Conservation (phyloP, 108 stramenopile genomes). For the Discostella pseudostelligera region DNA sequence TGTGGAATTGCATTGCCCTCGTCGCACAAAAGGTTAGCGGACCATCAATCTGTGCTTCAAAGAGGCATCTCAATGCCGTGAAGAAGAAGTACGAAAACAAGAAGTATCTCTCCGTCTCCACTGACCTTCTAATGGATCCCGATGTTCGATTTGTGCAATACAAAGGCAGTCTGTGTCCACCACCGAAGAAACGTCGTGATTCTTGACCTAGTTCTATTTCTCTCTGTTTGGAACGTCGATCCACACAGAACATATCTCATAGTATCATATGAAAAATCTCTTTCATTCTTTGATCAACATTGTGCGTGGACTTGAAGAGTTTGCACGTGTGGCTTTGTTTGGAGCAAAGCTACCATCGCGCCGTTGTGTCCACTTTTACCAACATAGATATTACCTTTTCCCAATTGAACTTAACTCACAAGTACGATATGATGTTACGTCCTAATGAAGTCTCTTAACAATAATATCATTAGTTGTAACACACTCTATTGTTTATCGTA, state of each 20-base stretch:
- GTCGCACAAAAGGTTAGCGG: conserved; percentile 57
- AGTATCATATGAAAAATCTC: too few relatives aligned
- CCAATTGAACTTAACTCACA: too few relatives aligned
- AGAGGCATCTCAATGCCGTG: conserved; percentile 57
- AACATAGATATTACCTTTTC: too few relatives aligned
- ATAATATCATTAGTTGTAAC: too few relatives aligned
- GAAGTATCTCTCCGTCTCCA: conserved; percentile 53
- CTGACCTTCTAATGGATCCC: conserved; percentile 36
- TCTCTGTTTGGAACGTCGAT: too few relatives aligned
- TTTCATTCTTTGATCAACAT: neutral
- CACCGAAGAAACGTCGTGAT: too few relatives aligned
- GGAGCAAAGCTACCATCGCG: neutral
- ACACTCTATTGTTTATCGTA: too few relatives aligned
- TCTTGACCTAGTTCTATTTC: too few relatives aligned
- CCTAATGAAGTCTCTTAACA: too few relatives aligned
- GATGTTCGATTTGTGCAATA: conserved; percentile 10
- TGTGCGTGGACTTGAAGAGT: conserved; percentile 1
- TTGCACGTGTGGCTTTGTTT: neutral
- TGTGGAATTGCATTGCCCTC: conserved; percentile 31
- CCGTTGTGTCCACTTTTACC: too few relatives aligned
- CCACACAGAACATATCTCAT: too few relatives aligned
- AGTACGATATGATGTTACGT: too few relatives aligned
- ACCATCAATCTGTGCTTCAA: conserved; percentile 51
- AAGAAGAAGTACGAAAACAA: conserved; percentile 61
- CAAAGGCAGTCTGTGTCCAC: neutral